Conservation (phyloP, 2,329 filamentous ascomycete species). For the Monosporascus sp. region DNA sequence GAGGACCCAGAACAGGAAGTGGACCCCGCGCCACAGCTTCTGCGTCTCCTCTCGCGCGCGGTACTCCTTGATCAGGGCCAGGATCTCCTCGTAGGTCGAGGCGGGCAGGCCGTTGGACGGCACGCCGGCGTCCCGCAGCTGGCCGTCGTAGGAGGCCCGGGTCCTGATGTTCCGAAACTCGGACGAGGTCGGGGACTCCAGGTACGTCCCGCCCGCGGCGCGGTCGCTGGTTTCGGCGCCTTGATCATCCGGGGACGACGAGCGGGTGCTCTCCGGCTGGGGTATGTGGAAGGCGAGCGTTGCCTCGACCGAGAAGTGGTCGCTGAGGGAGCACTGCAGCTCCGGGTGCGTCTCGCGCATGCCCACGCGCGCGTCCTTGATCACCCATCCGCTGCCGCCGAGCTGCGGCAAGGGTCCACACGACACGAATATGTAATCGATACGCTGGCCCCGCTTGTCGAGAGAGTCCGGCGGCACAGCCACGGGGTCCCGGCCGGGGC, state of each 20-base stretch:
- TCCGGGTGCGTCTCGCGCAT: conserved; percentile 78
- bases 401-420: conserved; percentile 32
- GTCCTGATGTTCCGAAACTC: conserved; percentile 16
- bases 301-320: conserved; percentile 88
- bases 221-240: conserved; percentile 10
- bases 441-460: conserved; percentile 74
- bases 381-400: conserved; percentile 51
- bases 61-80: conserved; percentile 66
- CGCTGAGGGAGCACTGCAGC: conserved; percentile 80
- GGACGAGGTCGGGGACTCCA: conserved; percentile 32
- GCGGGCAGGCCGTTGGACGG: conserved; percentile 33
- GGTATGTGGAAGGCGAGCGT: conserved; percentile 53
- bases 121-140: conserved; percentile 16
- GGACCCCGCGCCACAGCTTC: conserved; percentile 62
- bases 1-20: conserved; percentile 65
- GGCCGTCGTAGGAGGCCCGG: conserved; percentile 28
- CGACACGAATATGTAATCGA: conserved; percentile 91
- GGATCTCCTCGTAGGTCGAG: conserved; percentile 64
- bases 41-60: conserved; percentile 65
- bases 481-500: conserved; percentile 55
- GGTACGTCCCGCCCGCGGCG: conserved; percentile 31
- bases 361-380: conserved; percentile 66
- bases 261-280: conserved; percentile 1
- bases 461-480: conserved; percentile 57
- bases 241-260: conserved; percentile 10